Evolutionary conservation across 768 basidiomycete species (phyloP), one percentile per base, ranked within the genome.

Genomic region (Candolleomyces efflorescens): DNA sequence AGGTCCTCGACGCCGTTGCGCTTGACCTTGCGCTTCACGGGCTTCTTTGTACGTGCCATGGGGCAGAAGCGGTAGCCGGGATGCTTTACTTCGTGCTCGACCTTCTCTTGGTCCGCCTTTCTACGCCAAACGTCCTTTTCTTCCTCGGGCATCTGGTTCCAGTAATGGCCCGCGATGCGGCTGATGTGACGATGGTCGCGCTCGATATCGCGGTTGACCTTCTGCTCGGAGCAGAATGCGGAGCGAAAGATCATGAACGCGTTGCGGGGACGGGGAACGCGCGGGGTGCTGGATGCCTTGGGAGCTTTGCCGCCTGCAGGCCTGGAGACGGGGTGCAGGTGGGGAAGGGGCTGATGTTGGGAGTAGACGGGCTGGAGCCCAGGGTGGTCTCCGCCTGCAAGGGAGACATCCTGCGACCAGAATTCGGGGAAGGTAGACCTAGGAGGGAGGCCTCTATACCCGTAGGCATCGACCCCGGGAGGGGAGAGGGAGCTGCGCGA

Each of bases 191-290:
- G 73, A 63, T 84, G 79, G 64, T 86, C 81, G 60, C 73, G 75
- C 64, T 86, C 84, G 61, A 84, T 72, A 18, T 65, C 68, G n/a
- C 73, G 70, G 51, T 62, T 67, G 59, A 83, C 75, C 59, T 78
- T 81, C 43, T 80, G 76, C 6, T 76, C 75, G 3, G 80, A 77
- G 41, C 82, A 80, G 52, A 87, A 83, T 55, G 79, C 82, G 23
- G 82, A 85, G 20, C 84, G 78, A 67, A 81, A 86, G 67, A 86
- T 78, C 76, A 86, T 91, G 77, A 93, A 95, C 10, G 91, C 87
- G 65, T 94, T 95, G 55, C 88, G 80, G 1, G 92, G 92, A 13
- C 92, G 85, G 32, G 84, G 85, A 38, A 92, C 81, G 66, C 85
- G 85, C 37, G 36, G 22, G 7, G 37, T 23, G 17, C 0, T 5